Conservation (phyloP, 192 early-diverging fungal species). For the Linnemannia hyalina region DNA sequence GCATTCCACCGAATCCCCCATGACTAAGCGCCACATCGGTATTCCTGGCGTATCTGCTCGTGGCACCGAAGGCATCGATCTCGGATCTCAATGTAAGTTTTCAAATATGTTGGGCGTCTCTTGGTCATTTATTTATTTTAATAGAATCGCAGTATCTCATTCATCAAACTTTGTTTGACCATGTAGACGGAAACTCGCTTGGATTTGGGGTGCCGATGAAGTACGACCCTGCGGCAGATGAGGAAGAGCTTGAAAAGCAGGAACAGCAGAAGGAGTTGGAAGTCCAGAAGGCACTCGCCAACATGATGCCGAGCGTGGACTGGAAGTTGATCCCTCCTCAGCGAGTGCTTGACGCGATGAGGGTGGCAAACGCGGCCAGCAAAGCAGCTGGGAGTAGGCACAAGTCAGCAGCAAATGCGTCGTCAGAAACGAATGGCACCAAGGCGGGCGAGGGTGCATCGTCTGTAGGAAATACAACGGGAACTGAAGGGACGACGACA, state of each 20-base stretch:
- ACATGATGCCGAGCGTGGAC: conserved; percentile 49
- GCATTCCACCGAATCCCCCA: conserved; percentile 36
- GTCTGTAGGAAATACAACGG: background rate
- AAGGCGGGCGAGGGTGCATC: background rate
- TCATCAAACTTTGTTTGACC: background rate
- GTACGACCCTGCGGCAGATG: conserved; percentile 27
- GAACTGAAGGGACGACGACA: background rate
- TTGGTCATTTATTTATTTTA: background rate
- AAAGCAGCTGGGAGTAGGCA: background rate
- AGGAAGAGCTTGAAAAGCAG: conserved; percentile 5
- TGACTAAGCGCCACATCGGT: conserved; percentile 45
- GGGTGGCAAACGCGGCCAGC: background rate
- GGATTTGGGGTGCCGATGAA: conserved; percentile 54
- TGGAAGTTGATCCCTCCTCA: conserved; percentile 51
- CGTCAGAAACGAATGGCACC: background rate
- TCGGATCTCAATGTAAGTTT: conserved; percentile 46
- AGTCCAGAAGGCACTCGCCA: conserved; percentile 47
- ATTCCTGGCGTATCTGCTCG: conserved; percentile 45
- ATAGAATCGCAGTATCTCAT: background rate
- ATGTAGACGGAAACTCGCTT: conserved; percentile 43
- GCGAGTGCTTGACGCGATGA: conserved; percentile 35
- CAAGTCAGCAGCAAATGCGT: background rate
- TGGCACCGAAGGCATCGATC: conserved; percentile 51
- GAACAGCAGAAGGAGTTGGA: conserved; percentile 22
- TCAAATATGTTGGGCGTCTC: too few relatives aligned